Evolutionary conservation across 441 rosid species (phyloP), one percentile per base, ranked within the genome.

Genomic region (Populus hybrid): DNA sequence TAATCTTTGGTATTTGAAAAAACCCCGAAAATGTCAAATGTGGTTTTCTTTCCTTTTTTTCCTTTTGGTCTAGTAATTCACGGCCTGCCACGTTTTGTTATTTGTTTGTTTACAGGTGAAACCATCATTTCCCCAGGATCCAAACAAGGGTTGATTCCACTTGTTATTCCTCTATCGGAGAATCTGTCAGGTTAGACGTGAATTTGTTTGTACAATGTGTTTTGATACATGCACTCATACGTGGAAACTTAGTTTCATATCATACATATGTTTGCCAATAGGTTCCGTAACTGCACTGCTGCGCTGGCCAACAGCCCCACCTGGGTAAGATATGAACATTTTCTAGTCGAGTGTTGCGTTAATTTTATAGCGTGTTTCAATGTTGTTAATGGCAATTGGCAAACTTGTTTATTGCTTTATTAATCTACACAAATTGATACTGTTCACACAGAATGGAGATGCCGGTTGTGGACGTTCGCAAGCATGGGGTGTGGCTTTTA

Each of bases 301-400:
- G 76, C 87, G 97, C 74, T 94, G 95, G 98, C 98, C 98, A 75
- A 92, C 94, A 36, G 98, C 98, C 85, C 94, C 97, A 78, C 81
- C 88, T 67, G 94, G 93, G 98, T 93, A 85, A 82, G 87, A 67
- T 72, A 35, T 30, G 32, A 32, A 24, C 3, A 69, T 8, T 70
- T 50, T 63, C 5, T 50, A 18, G 21, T 69, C 75, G 59, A 36
- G 16, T 35, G 30, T n/a, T 1, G 3, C 3, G 67, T 71, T 23
- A 5, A 59, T 34, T 59, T 28, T 67, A 11, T 35, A 8, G 7
- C 10, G 61, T 57, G 9, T 5, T 57, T 14, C 70, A 0, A 2
- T 21, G 57, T 4, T 76, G 53, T 65, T 61, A 18, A 38, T 2
- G 35, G 18, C 18, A 74, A 14, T 20, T 10, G 10, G 63, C 21